Evolutionary conservation across 2,329 filamentous ascomycete species (phyloP).

Genomic region (Xylariaceae sp.): DNA sequence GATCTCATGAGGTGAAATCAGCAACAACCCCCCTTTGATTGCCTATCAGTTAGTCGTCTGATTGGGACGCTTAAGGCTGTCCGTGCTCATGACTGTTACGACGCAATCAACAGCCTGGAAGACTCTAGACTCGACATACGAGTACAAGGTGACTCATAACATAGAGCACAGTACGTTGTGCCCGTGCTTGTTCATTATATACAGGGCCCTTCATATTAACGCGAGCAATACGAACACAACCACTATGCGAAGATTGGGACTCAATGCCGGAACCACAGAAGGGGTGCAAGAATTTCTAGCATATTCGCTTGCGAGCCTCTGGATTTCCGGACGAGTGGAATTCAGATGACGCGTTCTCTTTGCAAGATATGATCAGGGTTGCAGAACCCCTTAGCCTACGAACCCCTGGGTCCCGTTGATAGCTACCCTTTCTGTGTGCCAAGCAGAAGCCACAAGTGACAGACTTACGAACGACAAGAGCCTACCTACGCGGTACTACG

Average conservation of each 20-base stretch:
- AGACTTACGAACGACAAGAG: no score
- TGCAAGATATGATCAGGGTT: neutral
- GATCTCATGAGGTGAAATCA: no score
- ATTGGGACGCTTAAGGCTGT: no score
- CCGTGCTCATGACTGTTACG: no score
- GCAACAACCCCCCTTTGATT: no score
- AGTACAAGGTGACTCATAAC: no score
- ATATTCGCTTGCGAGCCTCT: neutral
- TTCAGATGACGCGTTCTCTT: neutral
- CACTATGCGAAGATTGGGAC: neutral
- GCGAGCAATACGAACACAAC: neutral
- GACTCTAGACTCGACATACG: no score
- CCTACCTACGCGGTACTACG: no score
- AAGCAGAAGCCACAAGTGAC: no score
- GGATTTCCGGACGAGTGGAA: neutral
- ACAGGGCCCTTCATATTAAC: neutral
- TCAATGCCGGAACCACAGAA: neutral
- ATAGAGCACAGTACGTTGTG: neutral
- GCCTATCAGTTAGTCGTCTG: no score
- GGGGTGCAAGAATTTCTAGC: neutral
- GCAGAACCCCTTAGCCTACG: neutral
- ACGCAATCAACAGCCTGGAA: no score
- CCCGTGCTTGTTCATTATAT: neutral
- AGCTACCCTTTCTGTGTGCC: no score
- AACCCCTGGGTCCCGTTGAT: neutral